Base-by-base conservation (phyloP, 1,284 basidiomycete genomes). In the Ceratobasidium sp. region DNA sequence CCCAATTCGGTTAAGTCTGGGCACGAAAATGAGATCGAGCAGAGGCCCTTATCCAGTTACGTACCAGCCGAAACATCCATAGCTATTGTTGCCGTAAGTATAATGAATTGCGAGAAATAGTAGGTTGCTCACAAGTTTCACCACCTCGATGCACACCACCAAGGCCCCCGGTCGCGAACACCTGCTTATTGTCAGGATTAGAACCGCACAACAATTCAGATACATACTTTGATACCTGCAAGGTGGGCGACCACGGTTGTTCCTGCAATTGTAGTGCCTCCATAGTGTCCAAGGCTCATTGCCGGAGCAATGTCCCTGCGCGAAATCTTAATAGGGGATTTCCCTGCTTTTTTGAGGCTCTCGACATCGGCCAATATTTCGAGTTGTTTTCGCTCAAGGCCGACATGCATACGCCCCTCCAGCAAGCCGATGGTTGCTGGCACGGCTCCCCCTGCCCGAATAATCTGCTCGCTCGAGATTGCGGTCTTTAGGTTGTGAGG, bases 131-230 rank as follows among this genome's bases (percentile, higher is more conserved):
- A 95, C 95, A 90, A 39, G 83, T 87, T 80, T 97, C 91, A 67
- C 91, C 97, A 14, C 94, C 94, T 4, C 97, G 90, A 81, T 99
- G 97, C 0, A 98, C 97, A 62, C 97, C 94, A 3, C 94, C 94
- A 32, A 93, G 83, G 21, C 92, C 91, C 79, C 92, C 92, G 14
- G 92, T 93, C 21, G 92, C 87, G 80, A 93, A 92, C 23, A 93
- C 86, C 91, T 92, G 75, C 41, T 26, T 23, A 39, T 8, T 30
- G 67, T 46, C 41, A 36, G 32, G 26, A 18, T 30, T 12, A 36
- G 16, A 28, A 39, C 45, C 16, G 16, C 1, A 21, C 6, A 45
- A 73, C 67, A 73, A 5, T 45, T 1, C 6, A 52, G 6, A 14
- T 21, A 41, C 26, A 52, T 39, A 59, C 87, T 83, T 90, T 92